Percentiles rank a stretch among this genome's conserved stretches.
Evolutionary conservation across 768 basidiomycete genomes (phyloP).

Genomic region (Collybia nuda): DNA sequence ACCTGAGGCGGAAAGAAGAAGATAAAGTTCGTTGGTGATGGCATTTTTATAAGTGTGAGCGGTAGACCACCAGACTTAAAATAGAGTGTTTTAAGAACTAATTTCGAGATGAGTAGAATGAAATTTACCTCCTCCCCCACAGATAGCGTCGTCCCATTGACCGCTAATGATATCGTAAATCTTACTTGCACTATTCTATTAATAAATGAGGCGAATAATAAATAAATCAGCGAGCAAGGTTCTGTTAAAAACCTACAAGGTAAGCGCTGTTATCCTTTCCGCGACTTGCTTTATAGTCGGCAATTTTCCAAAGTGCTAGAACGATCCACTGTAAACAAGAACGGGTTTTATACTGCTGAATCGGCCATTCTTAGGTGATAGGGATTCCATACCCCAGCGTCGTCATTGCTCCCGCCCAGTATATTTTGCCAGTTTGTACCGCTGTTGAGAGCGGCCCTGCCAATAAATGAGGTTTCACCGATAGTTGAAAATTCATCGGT

Average conservation of each 20-base stretch:
- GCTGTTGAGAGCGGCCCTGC: slow-evolving; percentile 37
- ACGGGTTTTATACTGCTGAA: background rate
- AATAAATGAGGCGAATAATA: background rate
- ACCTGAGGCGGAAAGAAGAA: slow-evolving; percentile 48
- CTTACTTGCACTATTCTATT: slow-evolving; percentile 43
- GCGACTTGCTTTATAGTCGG: slow-evolving; percentile 45
- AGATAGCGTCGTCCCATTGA: slow-evolving; percentile 45
- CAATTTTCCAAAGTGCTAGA: slow-evolving; percentile 57
- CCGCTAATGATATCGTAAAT: slow-evolving; percentile 53
- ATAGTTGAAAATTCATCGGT: slow-evolving; percentile 38
- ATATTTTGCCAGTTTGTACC: slow-evolving; percentile 42
- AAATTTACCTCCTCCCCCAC: slow-evolving; percentile 48
- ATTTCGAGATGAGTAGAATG: background rate
- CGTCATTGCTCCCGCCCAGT: slow-evolving; percentile 50
- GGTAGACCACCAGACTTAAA: slow-evolving; percentile 55
- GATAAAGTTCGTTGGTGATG: slow-evolving; percentile 59
- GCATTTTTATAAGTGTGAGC: slow-evolving; percentile 59
- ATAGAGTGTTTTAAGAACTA: background rate
- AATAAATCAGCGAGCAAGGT: background rate
- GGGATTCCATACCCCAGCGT: slow-evolving; percentile 40
- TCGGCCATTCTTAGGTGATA: background rate
- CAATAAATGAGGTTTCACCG: slow-evolving; percentile 45
- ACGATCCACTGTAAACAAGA: slow-evolving; percentile 46
- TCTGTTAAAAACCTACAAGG: slow-evolving; percentile 18
- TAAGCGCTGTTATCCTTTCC: slow-evolving; percentile 31